Conservation (phyloP, 257 asterid genomes). For the Solanum arcanum region DNA sequence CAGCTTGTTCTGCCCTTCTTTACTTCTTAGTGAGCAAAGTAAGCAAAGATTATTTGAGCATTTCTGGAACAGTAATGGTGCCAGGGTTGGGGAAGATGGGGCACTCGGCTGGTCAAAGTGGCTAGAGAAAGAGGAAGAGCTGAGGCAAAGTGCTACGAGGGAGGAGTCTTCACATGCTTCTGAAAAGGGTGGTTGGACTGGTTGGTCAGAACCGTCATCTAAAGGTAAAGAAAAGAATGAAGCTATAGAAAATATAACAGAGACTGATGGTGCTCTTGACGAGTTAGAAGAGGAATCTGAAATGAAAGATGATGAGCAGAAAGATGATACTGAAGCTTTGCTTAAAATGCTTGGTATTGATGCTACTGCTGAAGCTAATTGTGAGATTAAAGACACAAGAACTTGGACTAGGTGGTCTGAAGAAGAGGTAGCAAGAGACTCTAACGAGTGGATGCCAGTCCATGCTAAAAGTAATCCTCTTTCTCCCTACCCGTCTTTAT, state of each 20-base stretch:
- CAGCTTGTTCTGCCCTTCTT: slow-evolving; percentile 68
- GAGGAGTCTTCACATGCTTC: slow-evolving; percentile 46
- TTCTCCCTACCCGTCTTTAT: neutral
- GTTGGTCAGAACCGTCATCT: slow-evolving; percentile 76
- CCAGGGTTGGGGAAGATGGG: slow-evolving; percentile 93
- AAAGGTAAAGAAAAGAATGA: slow-evolving; percentile 33
- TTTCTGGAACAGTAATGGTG: slow-evolving; percentile 87
- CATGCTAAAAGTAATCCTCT: slow-evolving; percentile 42
- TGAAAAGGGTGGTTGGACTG: slow-evolving; percentile 95
- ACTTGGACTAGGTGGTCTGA: slow-evolving; percentile 87
- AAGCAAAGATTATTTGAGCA: slow-evolving; percentile 81
- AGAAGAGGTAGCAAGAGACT: slow-evolving; percentile 64
- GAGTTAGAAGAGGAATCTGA: slow-evolving; percentile 51
- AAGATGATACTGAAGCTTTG: slow-evolving; percentile 74
- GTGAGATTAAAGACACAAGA: slow-evolving; percentile 55
- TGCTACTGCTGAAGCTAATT: slow-evolving; percentile 62
- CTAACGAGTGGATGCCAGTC: slow-evolving; percentile 79
- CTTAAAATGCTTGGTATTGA: slow-evolving; percentile 85
- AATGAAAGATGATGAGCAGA: slow-evolving; percentile 31
- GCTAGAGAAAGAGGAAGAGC: slow-evolving; percentile 93
- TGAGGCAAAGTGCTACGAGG: slow-evolving; percentile 51
- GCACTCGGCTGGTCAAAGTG: slow-evolving; percentile 94
- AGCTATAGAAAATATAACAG: slow-evolving; percentile 20
- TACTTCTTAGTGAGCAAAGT: slow-evolving; percentile 78
- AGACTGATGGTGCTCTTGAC: slow-evolving; percentile 28